Conservation (phyloP, 345 rosid genomes). For the Eucalyptus brandiana region DNA sequence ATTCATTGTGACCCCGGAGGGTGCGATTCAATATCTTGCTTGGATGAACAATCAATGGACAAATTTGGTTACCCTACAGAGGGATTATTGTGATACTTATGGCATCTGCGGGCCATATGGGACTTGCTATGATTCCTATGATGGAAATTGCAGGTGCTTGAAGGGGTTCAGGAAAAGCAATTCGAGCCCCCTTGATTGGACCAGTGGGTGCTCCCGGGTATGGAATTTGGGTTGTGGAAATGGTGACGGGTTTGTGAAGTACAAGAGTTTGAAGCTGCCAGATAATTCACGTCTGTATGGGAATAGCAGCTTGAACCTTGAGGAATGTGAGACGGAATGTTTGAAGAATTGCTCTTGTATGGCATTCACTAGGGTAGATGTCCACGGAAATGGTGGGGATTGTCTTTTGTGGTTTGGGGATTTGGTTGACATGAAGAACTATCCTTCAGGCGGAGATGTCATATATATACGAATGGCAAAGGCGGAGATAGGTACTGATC, state of each 20-base stretch:
- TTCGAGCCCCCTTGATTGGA: conserved; percentile 1
- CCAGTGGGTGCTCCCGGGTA: conserved; percentile 11
- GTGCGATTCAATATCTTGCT: conserved; percentile 1
- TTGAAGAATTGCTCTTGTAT: conserved; percentile 18
- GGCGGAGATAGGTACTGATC: not conserved
- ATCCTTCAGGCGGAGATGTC: conserved; percentile 2
- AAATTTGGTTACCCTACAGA: conserved; percentile 3
- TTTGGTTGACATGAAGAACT: conserved; percentile 3
- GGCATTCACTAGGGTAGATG: conserved; percentile 3
- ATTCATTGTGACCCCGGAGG: conserved; percentile 1
- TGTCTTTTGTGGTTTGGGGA: conserved; percentile 3
- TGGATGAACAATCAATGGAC: not conserved
- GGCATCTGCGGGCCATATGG: conserved; percentile 6
- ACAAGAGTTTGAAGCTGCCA: not conserved
- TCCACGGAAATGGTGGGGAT: conserved; percentile 1
- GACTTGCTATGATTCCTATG: not conserved
- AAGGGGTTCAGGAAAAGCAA: conserved; percentile 5
- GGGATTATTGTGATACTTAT: conserved; percentile 12
- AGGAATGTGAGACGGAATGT: conserved; percentile 8
- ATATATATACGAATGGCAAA: conserved; percentile 1
- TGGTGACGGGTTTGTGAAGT: conserved; percentile 9
- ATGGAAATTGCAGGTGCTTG: conserved; percentile 7
- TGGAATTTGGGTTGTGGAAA: not conserved
- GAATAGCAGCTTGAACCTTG: not conserved
- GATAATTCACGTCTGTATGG: not conserved